phyloP scores from a whole-genome alignment of 2,329 filamentous ascomycete species.

The Epicoccum sorghinum region DNA sequence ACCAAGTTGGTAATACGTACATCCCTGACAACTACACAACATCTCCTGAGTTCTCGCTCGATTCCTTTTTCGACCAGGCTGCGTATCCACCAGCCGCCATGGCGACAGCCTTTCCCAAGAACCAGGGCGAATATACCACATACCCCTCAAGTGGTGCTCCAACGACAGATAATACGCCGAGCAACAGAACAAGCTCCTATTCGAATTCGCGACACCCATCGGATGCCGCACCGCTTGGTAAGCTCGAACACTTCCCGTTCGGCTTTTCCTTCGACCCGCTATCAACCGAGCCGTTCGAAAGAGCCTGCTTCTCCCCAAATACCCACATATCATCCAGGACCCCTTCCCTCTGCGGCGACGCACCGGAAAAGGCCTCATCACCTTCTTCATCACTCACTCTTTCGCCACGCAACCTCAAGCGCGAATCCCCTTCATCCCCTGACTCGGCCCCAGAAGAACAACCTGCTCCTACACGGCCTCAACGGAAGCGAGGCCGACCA shows the following conservation, averaged over 20 bases:
- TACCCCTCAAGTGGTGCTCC: slow-evolving; percentile 22
- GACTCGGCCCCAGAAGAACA: slow-evolving; percentile 27
- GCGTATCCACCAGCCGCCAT: slow-evolving; percentile 32
- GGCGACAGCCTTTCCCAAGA: slow-evolving; percentile 25
- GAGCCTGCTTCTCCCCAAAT: slow-evolving; percentile 24
- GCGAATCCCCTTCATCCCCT: slow-evolving; percentile 34
- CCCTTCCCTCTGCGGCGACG: slow-evolving; percentile 43
- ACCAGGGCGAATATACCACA: slow-evolving; percentile 20
- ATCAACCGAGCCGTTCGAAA: slow-evolving; percentile 20
- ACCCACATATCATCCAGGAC: slow-evolving; percentile 33
- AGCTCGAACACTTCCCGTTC: slow-evolving; percentile 24
- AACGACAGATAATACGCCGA: slow-evolving; percentile 16
- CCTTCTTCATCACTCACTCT: slow-evolving; percentile 20
- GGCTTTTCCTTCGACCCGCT: slow-evolving; percentile 29
- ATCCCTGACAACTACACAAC: slow-evolving; percentile 30
- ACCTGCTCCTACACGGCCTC: slow-evolving; percentile 32
- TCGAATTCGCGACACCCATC: slow-evolving; percentile 22
- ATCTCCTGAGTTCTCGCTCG: slow-evolving; percentile 32
- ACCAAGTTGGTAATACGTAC: slow-evolving; percentile 35
- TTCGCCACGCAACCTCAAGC: slow-evolving; percentile 40
- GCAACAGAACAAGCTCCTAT: slow-evolving; percentile 13
- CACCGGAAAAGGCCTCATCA: slow-evolving; percentile 28
- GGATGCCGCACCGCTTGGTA: slow-evolving; percentile 29
- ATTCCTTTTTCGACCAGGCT: slow-evolving; percentile 37
- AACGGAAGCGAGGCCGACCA: slow-evolving; percentile 41